Evolutionary conservation across 176 grass and related monocot genomes (phyloP).

Genomic region (Triticum aestivum): DNA sequence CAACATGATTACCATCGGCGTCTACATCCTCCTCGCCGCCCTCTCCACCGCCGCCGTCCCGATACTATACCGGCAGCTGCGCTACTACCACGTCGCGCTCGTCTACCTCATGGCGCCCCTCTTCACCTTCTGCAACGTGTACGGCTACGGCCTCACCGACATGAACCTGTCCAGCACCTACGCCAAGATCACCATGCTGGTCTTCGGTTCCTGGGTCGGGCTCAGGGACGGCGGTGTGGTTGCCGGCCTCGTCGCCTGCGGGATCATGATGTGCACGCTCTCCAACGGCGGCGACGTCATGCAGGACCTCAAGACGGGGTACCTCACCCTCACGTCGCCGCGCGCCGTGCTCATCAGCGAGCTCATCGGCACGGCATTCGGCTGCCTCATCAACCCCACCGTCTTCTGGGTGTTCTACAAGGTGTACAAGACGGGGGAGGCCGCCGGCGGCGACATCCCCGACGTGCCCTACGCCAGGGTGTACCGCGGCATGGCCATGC

Average conservation of each 20-base stretch:
- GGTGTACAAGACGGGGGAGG: slow-evolving; percentile 17
- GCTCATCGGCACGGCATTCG: slow-evolving; percentile 38
- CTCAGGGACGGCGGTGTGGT: slow-evolving; percentile 36
- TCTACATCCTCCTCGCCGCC: slow-evolving; percentile 33
- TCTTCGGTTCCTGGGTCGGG: slow-evolving; percentile 38
- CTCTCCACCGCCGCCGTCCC: slow-evolving; percentile 39
- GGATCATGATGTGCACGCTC: slow-evolving; percentile 46
- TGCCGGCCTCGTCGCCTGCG: slow-evolving; percentile 40
- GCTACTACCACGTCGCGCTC: slow-evolving; percentile 34
- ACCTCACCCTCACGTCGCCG: slow-evolving; percentile 59
- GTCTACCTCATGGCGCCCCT: slow-evolving; percentile 42
- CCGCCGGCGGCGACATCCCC: background rate
- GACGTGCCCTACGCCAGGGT: slow-evolving; percentile 49
- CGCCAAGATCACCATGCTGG: slow-evolving; percentile 47
- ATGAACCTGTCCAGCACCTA: slow-evolving; percentile 55
- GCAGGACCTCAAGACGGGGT: slow-evolving; percentile 59
- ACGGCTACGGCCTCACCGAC: slow-evolving; percentile 53
- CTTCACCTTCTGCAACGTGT: slow-evolving; percentile 59
- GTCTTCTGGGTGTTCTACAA: slow-evolving; percentile 65
- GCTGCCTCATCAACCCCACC: slow-evolving; percentile 49
- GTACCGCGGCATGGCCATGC: slow-evolving; percentile 58
- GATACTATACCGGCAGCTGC: slow-evolving; percentile 39
- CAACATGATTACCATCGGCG: slow-evolving; percentile 34
- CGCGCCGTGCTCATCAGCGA: slow-evolving; percentile 57
- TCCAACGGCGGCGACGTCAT: slow-evolving; percentile 36